Evolutionary conservation across 2,329 filamentous ascomycete species (phyloP), one percentile per base, ranked within the genome.

Genomic region (Alternaria rosae): DNA sequence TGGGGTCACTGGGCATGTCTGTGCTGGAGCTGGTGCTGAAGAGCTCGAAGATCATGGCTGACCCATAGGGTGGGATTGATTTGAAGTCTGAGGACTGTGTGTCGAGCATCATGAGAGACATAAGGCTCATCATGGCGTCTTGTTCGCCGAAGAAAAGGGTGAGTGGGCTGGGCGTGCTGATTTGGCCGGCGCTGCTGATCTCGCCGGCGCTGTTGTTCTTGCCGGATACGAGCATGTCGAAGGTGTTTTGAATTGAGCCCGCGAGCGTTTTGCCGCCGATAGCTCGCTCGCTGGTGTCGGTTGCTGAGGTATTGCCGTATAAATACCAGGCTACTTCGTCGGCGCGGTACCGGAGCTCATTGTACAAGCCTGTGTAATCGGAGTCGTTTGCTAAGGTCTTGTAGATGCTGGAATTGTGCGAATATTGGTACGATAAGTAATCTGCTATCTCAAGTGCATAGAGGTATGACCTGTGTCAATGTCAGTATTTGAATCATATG

Each of bases 361-460:
- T 65, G 51, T 73, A 74, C 17, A 72, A 62, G 12, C 67, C 71
- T 3, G 59, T 59, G 50, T 68, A 71, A 5, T 61, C 32, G 1
- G 74, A 69, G 51, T 76, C 69, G 47, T 75, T 75, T n/a, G 69
- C 51, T n/a, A 83, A 68, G 1, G 70, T 62, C 3, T 70, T 61
- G 50, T 76, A 70, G 21, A 82, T 75, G 6, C 79, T 82, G 10
- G 70, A 68, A 66, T 89, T 86, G 75, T 89, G 86, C 17, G 79
- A 69, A 53, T 81, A 81, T 41, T 83, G 79, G 71, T 88, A 88
- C 30, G 83, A 81, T 45, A 89, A 74, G 67, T 85, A 88, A 62
- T 89, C 86, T 56, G 82, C 85, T 62, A 89, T 85, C 12, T 80
- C 70, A 62, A 83, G 82, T 3, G 86, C 86, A 59, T 87, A 85